Base-by-base conservation (phyloP, 2,329 filamentous ascomycete species). In the Aspergillus fijiensis region DNA sequence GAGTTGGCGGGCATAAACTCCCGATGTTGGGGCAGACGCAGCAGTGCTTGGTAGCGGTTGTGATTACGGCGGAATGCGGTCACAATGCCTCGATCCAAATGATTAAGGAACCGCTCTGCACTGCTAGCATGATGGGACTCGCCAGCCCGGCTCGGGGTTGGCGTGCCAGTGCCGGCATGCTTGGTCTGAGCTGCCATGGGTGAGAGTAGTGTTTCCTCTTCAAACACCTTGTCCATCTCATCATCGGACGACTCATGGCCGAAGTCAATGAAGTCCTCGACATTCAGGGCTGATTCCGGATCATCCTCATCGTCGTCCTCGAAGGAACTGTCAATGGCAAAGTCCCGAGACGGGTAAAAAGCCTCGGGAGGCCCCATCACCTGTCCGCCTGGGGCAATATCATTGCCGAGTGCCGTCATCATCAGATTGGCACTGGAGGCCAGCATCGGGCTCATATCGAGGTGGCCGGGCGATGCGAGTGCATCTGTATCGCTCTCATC, bases 231-330 rank as follows among this genome's bases (percentile, higher is more conserved):
- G 23, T 65, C 87, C 84, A 63, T 85, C 80, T 89, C 88, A 11
- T 84, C 85, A 5, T 85, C 85, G 0, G 84, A 84, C 4, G 82
- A 82, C 21, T 80, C 80, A 21, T 85, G 82, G 19, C 85, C 84
- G 72, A 89, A 89, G 55, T 87, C 83, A 65, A 93, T 85, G 63
- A 94, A 90, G 70, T 93, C 89, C 55, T 89, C 85, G 11, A 92
- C 81, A 62, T 88, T 85, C 59, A 80, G 75, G 16, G 89, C 77
- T 57, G 81, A 81, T 67, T 85, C 81, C 65, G 90, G 87, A 27
- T 84, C 87, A 23, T 89, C 87, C 51, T 89, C 87, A 21, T 84
- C 83, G 16, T 86, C 85, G 25, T 84, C 81, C 49, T 86, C 83
- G 78, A 84, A 66, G 77, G 84, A 82, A 56, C 84, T 82, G 62